Evolutionary conservation across 225 moss, liverwort and hornwort genomes (phyloP), one percentile per base, ranked within the genome.

Genomic region (Thuidium tamariscinum): DNA sequence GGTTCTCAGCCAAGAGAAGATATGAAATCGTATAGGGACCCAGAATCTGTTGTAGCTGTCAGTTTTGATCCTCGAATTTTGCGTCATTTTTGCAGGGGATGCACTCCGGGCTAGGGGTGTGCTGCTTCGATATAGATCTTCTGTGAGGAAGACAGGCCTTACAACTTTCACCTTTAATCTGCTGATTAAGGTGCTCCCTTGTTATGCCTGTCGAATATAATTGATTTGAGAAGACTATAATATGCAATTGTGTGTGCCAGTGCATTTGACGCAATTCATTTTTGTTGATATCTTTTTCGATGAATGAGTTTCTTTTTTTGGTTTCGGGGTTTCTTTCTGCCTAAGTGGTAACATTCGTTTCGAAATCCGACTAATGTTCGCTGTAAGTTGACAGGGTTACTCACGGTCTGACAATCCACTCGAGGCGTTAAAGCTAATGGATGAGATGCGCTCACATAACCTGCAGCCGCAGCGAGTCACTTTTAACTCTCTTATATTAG

Each of bases 321-420:
- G 44, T 80, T 55, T 29, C 0, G 12, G 26, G 46, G 17, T 65
- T 71, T 54, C 16, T n/a, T 42, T 59, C n/a, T 78, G 14, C 48
- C 39, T 41, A 49, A 59, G 14, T 78, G 42, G n/a, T 54, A 61
- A 54, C 36, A 55, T 65, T 57, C 22, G n/a, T 60, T 39, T 83
- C 61, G 74, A 86, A 71, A 36, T 63, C 52, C 23, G 18, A 74
- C 83, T 52, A 51, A 32, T 25, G 13, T 32, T 83, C 54, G 49
- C 20, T 86, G 69, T 60, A 64, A 65, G 82, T 29, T 85, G 74
- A 80, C 91, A 98, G 97, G 98, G 97, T 64, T 97, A 92, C 89
- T 94, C 97, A 86, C 93, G 98, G 88, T 96, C 97, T 82, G 96
- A 94, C 84, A 96, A 95, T 82, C 95, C 98, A 92, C 90, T 98